Conservation (phyloP, 768 basidiomycete species). For the Boletus rufocinnamomeus region DNA sequence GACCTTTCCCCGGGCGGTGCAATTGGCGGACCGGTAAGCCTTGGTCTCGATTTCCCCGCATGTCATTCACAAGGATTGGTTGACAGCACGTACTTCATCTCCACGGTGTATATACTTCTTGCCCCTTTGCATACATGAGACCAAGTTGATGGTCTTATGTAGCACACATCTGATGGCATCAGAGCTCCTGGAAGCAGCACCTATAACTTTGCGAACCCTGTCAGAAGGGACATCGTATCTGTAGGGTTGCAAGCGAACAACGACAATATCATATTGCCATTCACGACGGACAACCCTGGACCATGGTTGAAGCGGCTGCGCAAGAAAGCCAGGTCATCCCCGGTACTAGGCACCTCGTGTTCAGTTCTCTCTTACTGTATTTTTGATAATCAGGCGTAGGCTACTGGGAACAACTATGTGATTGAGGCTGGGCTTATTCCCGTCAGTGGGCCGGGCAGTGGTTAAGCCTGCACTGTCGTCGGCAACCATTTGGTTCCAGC, state of each 20-base stretch:
- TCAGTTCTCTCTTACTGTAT: not conserved
- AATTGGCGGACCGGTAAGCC: slow-evolving; percentile 15
- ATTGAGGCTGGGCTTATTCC: not conserved
- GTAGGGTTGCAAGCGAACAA: slow-evolving; percentile 29
- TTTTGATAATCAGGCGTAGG: not conserved
- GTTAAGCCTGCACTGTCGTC: too few species aligned
- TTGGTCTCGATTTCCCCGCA: too few species aligned
- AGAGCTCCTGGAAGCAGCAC: slow-evolving; percentile 38
- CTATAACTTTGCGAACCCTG: slow-evolving; percentile 52
- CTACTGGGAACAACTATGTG: slow-evolving; percentile 8
- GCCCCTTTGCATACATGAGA: too few species aligned
- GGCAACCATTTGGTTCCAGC: too few species aligned
- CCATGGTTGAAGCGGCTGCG: slow-evolving; percentile 14
- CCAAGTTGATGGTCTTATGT: not conserved
- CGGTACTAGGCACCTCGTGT: not conserved
- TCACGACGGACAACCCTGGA: slow-evolving; percentile 62
- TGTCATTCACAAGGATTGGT: too few species aligned
- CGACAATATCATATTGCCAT: slow-evolving; percentile 53
- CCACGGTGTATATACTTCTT: too few species aligned
- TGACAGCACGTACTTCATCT: too few species aligned
- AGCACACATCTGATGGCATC: slow-evolving; percentile 46
- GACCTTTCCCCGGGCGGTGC: slow-evolving; percentile 9
- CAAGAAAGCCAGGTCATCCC: slow-evolving; percentile 11
- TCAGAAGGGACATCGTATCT: slow-evolving; percentile 50
- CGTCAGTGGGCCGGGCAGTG: too few species aligned